These are phyloP conservation scores for Teratosphaeria destructans DNA, from an alignment of 2,329 filamentous ascomycete genomes.

Conservation along the genomic window DNA sequence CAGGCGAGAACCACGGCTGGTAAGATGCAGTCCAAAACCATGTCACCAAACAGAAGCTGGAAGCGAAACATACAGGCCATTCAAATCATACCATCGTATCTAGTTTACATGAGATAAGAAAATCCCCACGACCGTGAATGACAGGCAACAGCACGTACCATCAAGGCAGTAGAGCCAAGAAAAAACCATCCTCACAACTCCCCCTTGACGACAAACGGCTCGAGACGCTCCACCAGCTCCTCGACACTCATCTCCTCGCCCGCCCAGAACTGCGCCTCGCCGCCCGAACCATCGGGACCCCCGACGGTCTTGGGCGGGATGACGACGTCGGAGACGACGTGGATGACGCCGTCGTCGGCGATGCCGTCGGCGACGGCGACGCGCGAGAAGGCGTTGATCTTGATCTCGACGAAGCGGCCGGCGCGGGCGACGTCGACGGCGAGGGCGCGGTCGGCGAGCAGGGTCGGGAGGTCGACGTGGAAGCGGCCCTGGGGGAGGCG, in stretches of 20 bases:
- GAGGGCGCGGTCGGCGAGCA: conserved; percentile 56
- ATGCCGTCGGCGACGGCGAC: conserved; percentile 61
- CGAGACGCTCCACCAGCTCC: conserved; percentile 48
- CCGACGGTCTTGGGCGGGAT: conserved; percentile 59
- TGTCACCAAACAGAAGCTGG: neutral
- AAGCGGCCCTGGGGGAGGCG: conserved; percentile 40
- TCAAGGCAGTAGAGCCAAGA: neutral
- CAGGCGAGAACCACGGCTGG: too few species aligned
- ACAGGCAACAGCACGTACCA: neutral
- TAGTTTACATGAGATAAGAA: neutral
- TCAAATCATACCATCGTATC: neutral
- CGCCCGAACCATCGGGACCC: conserved; percentile 5
- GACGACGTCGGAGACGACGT: conserved; percentile 61
- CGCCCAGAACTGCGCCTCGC: conserved; percentile 29
- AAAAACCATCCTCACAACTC: conserved; percentile 12
- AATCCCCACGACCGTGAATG: neutral
- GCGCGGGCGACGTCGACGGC: conserved; percentile 61
- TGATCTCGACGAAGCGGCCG: conserved; percentile 59
- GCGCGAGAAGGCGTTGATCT: conserved; percentile 61
- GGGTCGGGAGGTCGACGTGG: conserved; percentile 62
- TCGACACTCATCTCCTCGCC: conserved; percentile 48
- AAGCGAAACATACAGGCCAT: neutral
- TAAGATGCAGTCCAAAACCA: too few species aligned
- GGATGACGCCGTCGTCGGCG: conserved; percentile 71
- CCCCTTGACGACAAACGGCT: conserved; percentile 32